Base-by-base conservation (phyloP, 345 rosid species). In the Eucalyptus sp. region DNA sequence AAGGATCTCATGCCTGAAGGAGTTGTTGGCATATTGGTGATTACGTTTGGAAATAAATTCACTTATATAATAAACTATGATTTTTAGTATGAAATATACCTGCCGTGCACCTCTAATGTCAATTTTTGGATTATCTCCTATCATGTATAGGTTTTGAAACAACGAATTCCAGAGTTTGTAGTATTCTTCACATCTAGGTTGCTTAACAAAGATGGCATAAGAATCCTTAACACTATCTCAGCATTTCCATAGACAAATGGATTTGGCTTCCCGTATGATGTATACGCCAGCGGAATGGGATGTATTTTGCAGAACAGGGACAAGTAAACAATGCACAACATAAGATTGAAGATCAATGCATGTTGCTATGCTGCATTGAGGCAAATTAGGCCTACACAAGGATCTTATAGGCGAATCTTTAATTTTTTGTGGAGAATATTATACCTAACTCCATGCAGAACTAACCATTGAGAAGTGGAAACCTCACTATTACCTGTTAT, bases 121-220 rank as follows among this genome's bases (percentile, higher is more conserved):
- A 41, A 94, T 94, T 71, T 93, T 92, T 44, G 97, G 99, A 89
- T 97, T 97, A 89, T 96, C 99, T 88, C 98, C 98, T 29, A 97
- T 89, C 98, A 97, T 96, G 89, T 96, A 96, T 49, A 97, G 90
- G 95, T 96, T 62, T 58, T 94, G 88, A 96, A 96, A 37, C 88
- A 89, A 92, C 87, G 93, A 88, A 64, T 91, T 88, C 83, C 89
- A 50, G 85, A 64, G 43, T 90, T 88, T 87, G 90, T 86, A 81
- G 81, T 64, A 44, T 64, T 66, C 85, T 46, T 46, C 9, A 79
- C 44, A 24, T 52, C 54, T 44, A 50, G 44, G 41, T 85, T 87
- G 54, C 89, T 51, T 84, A 86, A 86, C 76, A 90, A 89, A 56
- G 93, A 91, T 29, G 94, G 68, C 27, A 90, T 90, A 62, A 96